These are phyloP conservation scores for Ascochyta fabae DNA, from an alignment of 2,329 filamentous ascomycete species.

Conservation along the genomic window DNA sequence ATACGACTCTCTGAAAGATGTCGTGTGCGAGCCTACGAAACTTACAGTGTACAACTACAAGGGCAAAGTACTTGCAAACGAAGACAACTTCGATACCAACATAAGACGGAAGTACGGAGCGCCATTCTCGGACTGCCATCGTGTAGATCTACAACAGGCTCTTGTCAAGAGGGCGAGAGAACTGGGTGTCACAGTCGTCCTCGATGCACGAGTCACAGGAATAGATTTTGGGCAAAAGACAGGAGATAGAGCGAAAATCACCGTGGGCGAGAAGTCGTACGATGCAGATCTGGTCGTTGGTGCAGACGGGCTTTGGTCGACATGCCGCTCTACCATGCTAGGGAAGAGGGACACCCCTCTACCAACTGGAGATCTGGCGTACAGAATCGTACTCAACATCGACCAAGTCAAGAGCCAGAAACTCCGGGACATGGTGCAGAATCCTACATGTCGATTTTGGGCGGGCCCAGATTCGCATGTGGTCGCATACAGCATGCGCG, in stretches of 20 bases:
- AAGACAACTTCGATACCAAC: slow-evolving; percentile 60
- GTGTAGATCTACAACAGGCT: slow-evolving; percentile 65
- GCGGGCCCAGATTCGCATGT: slow-evolving; percentile 67
- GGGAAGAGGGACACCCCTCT: slow-evolving; percentile 26
- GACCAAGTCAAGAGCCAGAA: slow-evolving; percentile 60
- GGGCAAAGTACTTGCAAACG: slow-evolving; percentile 55
- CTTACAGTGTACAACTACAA: slow-evolving; percentile 63
- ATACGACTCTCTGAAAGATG: slow-evolving; percentile 50
- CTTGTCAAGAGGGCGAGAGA: slow-evolving; percentile 60
- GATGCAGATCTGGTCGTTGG: slow-evolving; percentile 65
- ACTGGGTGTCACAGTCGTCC: slow-evolving; percentile 59
- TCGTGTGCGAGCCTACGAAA: slow-evolving; percentile 53
- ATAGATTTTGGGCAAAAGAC: slow-evolving; percentile 55
- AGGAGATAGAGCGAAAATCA: slow-evolving; percentile 47
- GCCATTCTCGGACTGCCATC: slow-evolving; percentile 67
- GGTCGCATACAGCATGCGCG: slow-evolving; percentile 67
- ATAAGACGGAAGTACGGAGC: slow-evolving; percentile 62
- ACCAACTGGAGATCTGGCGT: slow-evolving; percentile 70
- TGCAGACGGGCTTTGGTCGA: slow-evolving; percentile 70
- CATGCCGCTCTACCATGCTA: slow-evolving; percentile 54
- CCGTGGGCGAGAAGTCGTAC: slow-evolving; percentile 50
- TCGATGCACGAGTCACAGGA: slow-evolving; percentile 56
- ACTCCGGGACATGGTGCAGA: slow-evolving; percentile 60
- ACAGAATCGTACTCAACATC: slow-evolving; percentile 63
- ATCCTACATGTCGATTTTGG: slow-evolving; percentile 66